Evolutionary conservation across 495 filamentous ascomycete genomes (phyloP), one percentile per base, ranked within the genome.

Genomic region (Collariella sp.): DNA sequence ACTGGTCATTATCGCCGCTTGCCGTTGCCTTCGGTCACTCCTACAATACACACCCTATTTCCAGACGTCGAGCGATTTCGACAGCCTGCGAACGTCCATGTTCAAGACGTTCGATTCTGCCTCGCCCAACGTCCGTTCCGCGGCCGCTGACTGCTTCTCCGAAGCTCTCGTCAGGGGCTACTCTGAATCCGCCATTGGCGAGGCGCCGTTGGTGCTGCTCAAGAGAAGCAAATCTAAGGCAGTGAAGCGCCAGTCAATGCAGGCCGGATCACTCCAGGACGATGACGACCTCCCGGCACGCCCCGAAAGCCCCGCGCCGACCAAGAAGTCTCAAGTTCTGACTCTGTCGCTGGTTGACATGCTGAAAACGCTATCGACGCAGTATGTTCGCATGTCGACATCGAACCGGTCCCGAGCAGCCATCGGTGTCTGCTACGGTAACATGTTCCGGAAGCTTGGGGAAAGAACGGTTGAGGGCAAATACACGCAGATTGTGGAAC

Each of bases 61-160:
- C 63, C 86, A 93, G 57, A 94, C 93, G 63, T 79, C 84, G n/a
- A 83, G 77, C 67, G 94, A 99, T 63, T 96, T 93, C 61, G 93
- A 97, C 46, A 87, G 81, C 50, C 69, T 97, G 20, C 87, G 87
- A 58, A 81, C 78, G 7, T 76, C 84, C 0, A 72, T 94, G 29
- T 91, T 87, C 76, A 96, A 94, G 69, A 77, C 84, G 3, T 83
- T 94, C 52, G 93, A 99, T 47, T 91, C 83, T 40, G 67, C 83
- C 2, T 83, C 82, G 35, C 71, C 86, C 2, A 70, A 79, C 18
- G 87, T 93, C 26, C 79, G 93, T 52, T 83, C 88, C 69, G 87
- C 91, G 9, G 88, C 89, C n/a, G 90, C 90, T 7, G 87, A 89
- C 29, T 90, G 86, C 66, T 74, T 96, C 33, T 85, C 89, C 26